These are phyloP conservation scores for Hypomyces rosellus DNA, from an alignment of 2,329 filamentous ascomycete genomes.

Conservation along the genomic window DNA sequence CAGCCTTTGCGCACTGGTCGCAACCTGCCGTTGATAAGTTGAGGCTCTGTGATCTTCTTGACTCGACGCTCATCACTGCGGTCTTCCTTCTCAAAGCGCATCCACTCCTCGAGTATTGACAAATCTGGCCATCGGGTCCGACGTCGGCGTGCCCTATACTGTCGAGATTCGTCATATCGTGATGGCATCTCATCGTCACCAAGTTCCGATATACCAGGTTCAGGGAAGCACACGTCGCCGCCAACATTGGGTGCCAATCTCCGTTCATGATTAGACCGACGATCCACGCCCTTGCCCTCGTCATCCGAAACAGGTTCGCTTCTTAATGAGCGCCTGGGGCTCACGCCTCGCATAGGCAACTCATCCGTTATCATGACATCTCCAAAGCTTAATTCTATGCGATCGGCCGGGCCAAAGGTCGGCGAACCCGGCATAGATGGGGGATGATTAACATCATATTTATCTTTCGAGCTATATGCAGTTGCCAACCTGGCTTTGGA, in stretches of 20 bases:
- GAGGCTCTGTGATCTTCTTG: constrained; percentile 89
- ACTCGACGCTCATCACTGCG: constrained; percentile 74
- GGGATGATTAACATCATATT: constrained; percentile 61
- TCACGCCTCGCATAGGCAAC: constrained; percentile 35
- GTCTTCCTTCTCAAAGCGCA: constrained; percentile 75
- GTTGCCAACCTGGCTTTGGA: constrained; percentile 39
- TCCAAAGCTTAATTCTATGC: constrained; percentile 53
- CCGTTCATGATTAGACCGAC: constrained; percentile 22
- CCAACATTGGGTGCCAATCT: constrained; percentile 61
- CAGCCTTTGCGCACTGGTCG: constrained; percentile 74
- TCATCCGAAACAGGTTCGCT: constrained; percentile 28
- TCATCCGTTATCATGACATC: constrained; percentile 67
- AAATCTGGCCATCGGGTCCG: constrained; percentile 82
- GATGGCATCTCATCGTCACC: constrained; percentile 65
- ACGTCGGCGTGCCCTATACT: constrained; percentile 47
- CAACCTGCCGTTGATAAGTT: constrained; percentile 83
- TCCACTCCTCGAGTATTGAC: constrained; percentile 80
- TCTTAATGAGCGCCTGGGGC: constrained; percentile 21
- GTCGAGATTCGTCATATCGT: constrained; percentile 34
- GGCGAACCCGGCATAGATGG: constrained; percentile 62
- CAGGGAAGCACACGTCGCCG: constrained; percentile 89
- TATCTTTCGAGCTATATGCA: constrained; percentile 32
- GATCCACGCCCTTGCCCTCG: constrained; percentile 20
- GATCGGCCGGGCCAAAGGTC: constrained; percentile 41
- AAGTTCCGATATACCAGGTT: constrained; percentile 64